Evolutionary conservation across 345 rosid species (phyloP), one percentile per base, ranked within the genome.

Genomic region (Arabidopsis arenosa): DNA sequence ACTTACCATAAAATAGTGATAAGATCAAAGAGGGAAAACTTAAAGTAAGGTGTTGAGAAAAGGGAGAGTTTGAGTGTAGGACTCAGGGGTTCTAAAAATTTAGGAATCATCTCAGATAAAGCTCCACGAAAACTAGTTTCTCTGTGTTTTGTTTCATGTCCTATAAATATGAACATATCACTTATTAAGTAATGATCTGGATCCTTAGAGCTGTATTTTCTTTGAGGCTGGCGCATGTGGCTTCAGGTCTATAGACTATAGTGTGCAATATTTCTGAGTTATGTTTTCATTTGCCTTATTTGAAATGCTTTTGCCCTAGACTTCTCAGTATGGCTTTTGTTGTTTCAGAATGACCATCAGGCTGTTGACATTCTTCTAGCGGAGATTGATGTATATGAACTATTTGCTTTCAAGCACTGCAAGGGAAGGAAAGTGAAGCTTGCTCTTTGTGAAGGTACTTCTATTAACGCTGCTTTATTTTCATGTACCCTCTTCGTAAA

Each of bases 351-450:
- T 70, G 98, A 95, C 68, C 99, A 93, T 79, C 99, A 95, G 80
- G 97, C 99, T 76, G 90, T 95, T 55, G 98, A 95, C 84, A 93
- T 95, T 80, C 97, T 95, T 69, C 83, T 95, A 36, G 98, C 97
- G 8, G 99, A 95, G 83, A 93, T 95, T 64, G 98, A 93, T 85
- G 91, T 95, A 64, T 95, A 95, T 83, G 99, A 95, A 90, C 87
- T 95, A 71, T 93, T 95, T 84, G 97, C 98, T 72, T 90, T 95
- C 87, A 95, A 95, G 76, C 99, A 95, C 79, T 95, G 98, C 83
- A 87, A 89, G 76, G 99, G 98, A 83, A 93, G 98, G 85, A 93
- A 82, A 79, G 86, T 77, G 75, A 95, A 95, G 85, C 98, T 95
- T 71, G 90, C 93, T 60, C 98, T 95, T 66, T 95, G 98, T 87